These are phyloP conservation scores for Lyophyllum semitale DNA, from an alignment of 768 basidiomycete genomes.

Conservation along the genomic window DNA sequence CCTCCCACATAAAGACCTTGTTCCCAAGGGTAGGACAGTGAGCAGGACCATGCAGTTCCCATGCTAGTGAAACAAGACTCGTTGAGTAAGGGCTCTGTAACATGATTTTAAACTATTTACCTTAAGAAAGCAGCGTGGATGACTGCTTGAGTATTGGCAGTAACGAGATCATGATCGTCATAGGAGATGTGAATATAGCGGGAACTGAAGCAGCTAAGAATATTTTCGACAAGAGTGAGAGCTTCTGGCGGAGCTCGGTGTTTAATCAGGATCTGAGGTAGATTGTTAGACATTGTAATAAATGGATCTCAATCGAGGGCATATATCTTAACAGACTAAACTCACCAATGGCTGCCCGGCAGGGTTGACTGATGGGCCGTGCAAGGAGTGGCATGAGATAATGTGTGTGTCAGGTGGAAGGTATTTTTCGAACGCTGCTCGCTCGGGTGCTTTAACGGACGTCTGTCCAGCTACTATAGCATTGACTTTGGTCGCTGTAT, in stretches of 20 bases:
- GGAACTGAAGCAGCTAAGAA: constrained; percentile 78
- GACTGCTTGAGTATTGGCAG: constrained; percentile 97
- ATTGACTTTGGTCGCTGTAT: constrained; percentile 85
- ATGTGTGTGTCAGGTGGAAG: constrained; percentile 88
- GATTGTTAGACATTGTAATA: neutral
- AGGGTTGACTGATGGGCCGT: constrained; percentile 88
- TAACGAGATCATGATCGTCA: constrained; percentile 94
- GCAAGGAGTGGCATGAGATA: constrained; percentile 91
- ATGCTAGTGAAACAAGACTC: constrained; percentile 56
- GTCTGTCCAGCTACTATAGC: constrained; percentile 96
- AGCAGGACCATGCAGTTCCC: constrained; percentile 93
- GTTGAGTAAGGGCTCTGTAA: neutral
- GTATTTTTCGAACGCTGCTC: constrained; percentile 82
- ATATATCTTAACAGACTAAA: neutral
- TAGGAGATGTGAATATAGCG: constrained; percentile 93
- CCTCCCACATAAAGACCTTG: constrained; percentile 93
- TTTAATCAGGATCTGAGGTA: constrained; percentile 79
- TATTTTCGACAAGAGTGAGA: constrained; percentile 75
- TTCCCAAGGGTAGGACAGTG: constrained; percentile 90
- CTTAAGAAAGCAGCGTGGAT: constrained; percentile 97
- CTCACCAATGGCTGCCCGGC: constrained; percentile 88
- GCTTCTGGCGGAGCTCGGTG: constrained; percentile 80
- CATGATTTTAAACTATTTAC: constrained; percentile 38
- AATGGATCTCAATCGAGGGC: neutral
- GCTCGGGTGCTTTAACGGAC: constrained; percentile 95